Conservation (phyloP, 805 yeast species). For the Metschnikowia bowlesiae region DNA sequence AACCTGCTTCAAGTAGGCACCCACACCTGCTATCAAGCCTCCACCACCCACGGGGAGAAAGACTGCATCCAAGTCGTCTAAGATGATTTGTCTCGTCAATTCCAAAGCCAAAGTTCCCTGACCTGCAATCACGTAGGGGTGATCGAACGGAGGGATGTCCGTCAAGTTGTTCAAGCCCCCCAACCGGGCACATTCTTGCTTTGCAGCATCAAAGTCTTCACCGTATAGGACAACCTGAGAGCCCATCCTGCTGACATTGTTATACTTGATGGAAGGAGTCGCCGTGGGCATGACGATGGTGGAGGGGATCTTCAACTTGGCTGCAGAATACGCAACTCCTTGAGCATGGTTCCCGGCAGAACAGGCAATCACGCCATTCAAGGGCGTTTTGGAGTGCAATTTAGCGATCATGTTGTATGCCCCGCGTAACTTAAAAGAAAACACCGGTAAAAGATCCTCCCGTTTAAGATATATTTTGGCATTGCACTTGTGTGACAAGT, state of each 20-base stretch:
- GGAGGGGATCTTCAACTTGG: constrained; percentile 79
- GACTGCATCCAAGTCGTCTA: constrained; percentile 74
- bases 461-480: constrained; percentile 77
- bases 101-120: constrained; percentile 98
- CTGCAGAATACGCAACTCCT: constrained; percentile 94
- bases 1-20: constrained; percentile 82
- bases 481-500: constrained; percentile 69
- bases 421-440: constrained; percentile 93
- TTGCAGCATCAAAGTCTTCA: constrained; percentile 93
- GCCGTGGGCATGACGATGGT: constrained; percentile 98
- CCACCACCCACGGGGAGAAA: constrained; percentile 97
- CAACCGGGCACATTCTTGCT: constrained; percentile 77
- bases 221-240: constrained; percentile 92
- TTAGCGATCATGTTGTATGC: constrained; percentile 97
- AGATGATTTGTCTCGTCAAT: constrained; percentile 77
- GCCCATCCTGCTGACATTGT: constrained; percentile 88
- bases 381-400: constrained; percentile 53
- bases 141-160: constrained; percentile 97
- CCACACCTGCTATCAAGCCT: constrained; percentile 89
- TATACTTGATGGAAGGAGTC: constrained; percentile 91
- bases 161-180: constrained; percentile 68
- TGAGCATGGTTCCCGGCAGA: constrained; percentile 99
- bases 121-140: constrained; percentile 97
- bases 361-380: constrained; percentile 92
- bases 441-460: constrained; percentile 92